Conservation (phyloP, 495 filamentous ascomycete genomes). For the Letharia columbiana region DNA sequence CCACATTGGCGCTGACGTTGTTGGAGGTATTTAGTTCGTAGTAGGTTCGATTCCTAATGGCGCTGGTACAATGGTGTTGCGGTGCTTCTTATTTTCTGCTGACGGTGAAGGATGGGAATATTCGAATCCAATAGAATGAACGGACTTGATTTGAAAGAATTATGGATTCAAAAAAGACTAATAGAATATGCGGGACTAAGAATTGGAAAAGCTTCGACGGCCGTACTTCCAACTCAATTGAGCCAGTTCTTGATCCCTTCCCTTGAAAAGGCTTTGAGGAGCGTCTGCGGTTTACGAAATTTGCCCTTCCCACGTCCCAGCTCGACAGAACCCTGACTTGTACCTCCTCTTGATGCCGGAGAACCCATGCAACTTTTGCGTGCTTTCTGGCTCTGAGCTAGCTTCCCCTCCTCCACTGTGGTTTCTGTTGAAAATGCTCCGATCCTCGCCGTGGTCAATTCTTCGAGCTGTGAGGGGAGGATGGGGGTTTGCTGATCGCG, state of each 20-base stretch:
- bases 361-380: background rate
- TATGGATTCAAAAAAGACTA: background rate
- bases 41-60: too few relatives aligned
- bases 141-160: background rate
- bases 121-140: background rate
- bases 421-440: background rate
- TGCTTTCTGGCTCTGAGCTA: background rate
- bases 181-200: background rate
- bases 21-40: too few relatives aligned
- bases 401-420: background rate
- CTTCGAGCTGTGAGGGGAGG: background rate
- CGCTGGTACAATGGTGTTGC: too few relatives aligned
- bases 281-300: slow-evolving; percentile 26
- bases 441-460: background rate
- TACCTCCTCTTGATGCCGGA: slow-evolving; percentile 1
- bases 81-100: too few relatives aligned
- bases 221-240: slow-evolving; percentile 20
- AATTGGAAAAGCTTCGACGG: background rate
- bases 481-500: background rate
- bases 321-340: background rate
- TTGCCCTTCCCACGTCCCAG: slow-evolving; percentile 1
- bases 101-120: background rate
- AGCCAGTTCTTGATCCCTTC: slow-evolving; percentile 39
- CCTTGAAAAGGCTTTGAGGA: slow-evolving; percentile 34
- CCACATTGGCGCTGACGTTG: background rate